Evolutionary conservation across 2,329 filamentous ascomycete species (phyloP).

Genomic region (Fusarium compactum): DNA sequence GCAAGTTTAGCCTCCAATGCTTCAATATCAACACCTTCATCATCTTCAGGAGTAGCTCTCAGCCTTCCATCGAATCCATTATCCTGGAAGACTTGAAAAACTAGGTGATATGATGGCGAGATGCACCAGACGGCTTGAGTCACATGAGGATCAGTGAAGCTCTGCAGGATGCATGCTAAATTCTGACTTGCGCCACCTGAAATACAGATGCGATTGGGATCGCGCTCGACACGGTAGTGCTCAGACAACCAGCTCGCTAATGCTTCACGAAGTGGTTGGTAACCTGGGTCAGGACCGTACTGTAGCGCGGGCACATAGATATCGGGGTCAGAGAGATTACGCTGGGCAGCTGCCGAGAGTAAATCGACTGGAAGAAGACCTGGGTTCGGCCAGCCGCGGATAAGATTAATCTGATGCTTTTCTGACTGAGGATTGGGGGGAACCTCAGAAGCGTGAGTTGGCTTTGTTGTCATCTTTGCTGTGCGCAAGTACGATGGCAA

Average conservation of each 20-base stretch:
- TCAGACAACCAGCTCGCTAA: conserved; percentile 77
- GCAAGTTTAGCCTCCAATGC: conserved; percentile 53
- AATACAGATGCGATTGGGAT: conserved; percentile 76
- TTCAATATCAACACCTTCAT: conserved; percentile 78
- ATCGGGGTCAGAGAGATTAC: conserved; percentile 69
- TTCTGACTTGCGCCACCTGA: conserved; percentile 89
- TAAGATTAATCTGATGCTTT: conserved; percentile 69
- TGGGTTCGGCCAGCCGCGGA: conserved; percentile 75
- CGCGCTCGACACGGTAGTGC: conserved; percentile 65
- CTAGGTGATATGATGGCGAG: conserved; percentile 86
- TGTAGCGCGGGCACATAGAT: conserved; percentile 74
- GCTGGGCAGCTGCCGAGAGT: conserved; percentile 70
- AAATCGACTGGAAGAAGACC: conserved; percentile 73
- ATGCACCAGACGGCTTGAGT: conserved; percentile 85
- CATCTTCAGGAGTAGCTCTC: conserved; percentile 79
- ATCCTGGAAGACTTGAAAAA: conserved; percentile 87
- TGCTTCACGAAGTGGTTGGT: conserved; percentile 73
- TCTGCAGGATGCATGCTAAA: conserved; percentile 79
- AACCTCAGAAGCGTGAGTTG: conserved; percentile 28
- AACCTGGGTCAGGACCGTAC: conserved; percentile 84
- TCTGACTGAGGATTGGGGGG: conserved; percentile 38
- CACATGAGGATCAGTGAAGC: conserved; percentile 81
- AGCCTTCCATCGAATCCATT: conserved; percentile 76
- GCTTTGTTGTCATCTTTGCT: conserved; percentile 12
- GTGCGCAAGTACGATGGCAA: neutral